A percentile compares a stretch with the other conserved stretches of the same genome.
Conservation (phyloP, 108 stramenopile species). For the Skeletonema grethae region DNA sequence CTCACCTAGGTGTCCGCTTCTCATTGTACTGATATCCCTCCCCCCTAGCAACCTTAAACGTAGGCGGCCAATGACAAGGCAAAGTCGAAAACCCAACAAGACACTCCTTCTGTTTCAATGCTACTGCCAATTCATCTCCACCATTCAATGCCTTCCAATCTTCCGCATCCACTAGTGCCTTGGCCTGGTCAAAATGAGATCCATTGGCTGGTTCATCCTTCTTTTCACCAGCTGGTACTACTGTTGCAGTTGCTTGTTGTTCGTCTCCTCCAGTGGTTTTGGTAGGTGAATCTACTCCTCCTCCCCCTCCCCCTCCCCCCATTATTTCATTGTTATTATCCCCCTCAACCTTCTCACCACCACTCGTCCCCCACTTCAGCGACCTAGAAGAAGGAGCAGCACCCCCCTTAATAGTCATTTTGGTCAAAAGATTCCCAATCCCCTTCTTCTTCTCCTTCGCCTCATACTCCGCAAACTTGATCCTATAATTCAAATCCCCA, state of each 20-base stretch:
- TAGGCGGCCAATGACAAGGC: conserved; percentile 62
- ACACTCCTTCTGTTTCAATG: conserved; percentile 49
- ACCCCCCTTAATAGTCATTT: too few relatives aligned
- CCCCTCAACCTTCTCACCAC: conserved; percentile 10
- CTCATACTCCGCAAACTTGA: conserved; percentile 20
- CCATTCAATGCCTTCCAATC: conserved; percentile 44
- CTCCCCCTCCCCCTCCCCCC: background rate
- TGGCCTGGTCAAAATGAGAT: conserved; percentile 35
- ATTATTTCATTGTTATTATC: background rate
- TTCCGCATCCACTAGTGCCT: conserved; percentile 34
- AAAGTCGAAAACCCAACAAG: conserved; percentile 51
- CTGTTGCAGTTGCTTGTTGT: too few relatives aligned
- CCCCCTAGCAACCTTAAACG: conserved; percentile 58
- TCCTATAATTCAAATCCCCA: conserved; percentile 58
- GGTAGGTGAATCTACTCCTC: background rate
- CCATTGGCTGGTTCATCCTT: conserved; percentile 39
- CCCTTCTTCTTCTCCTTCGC: conserved; percentile 8
- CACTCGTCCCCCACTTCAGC: background rate
- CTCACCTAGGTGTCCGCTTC: conserved; percentile 66
- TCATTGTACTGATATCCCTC: conserved; percentile 60
- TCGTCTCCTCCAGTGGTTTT: background rate
- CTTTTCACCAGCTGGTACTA: background rate
- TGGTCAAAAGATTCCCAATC: too few relatives aligned
- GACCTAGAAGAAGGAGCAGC: too few relatives aligned
- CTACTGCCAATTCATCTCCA: conserved; percentile 48